Percentiles rank a stretch among this genome's conserved stretches.
Evolutionary conservation across 2,329 filamentous ascomycete genomes (phyloP).

Genomic region (Colletotrichum costaricense): DNA sequence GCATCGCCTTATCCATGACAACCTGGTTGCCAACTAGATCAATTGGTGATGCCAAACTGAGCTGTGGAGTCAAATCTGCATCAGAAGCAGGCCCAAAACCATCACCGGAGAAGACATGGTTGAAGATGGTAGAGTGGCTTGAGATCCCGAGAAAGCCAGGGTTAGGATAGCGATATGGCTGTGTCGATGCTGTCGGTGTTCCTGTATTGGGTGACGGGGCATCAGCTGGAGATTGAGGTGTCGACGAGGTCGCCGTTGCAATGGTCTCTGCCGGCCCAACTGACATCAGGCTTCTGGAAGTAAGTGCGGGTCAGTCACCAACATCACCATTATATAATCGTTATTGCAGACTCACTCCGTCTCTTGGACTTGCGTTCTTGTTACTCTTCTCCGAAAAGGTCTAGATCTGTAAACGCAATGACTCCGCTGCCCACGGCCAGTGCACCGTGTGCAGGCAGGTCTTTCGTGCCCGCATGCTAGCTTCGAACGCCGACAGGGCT

Average conservation of each 20-base stretch:
- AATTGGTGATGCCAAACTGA: neutral
- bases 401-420: constrained; percentile 36
- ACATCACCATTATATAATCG: neutral
- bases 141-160: neutral
- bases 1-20: constrained; percentile 1
- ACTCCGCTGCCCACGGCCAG: constrained; percentile 19
- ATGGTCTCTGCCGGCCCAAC: neutral
- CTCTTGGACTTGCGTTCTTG: neutral
- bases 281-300: neutral
- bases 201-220: neutral
- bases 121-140: neutral
- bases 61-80: neutral
- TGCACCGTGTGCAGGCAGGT: constrained; percentile 42
- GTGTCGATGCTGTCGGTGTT: neutral
- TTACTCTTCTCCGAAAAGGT: constrained; percentile 27
- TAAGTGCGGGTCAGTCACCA: neutral
- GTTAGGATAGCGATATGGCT: neutral
- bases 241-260: neutral
- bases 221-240: neutral
- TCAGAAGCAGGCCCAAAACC: neutral
- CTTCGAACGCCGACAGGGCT: neutral
- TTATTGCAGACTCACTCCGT: neutral
- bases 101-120: neutral
- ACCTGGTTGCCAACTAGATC: neutral
- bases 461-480: constrained; percentile 41